Conservation (phyloP, 2,329 filamentous ascomycete species). For the Nothopassalora personata region DNA sequence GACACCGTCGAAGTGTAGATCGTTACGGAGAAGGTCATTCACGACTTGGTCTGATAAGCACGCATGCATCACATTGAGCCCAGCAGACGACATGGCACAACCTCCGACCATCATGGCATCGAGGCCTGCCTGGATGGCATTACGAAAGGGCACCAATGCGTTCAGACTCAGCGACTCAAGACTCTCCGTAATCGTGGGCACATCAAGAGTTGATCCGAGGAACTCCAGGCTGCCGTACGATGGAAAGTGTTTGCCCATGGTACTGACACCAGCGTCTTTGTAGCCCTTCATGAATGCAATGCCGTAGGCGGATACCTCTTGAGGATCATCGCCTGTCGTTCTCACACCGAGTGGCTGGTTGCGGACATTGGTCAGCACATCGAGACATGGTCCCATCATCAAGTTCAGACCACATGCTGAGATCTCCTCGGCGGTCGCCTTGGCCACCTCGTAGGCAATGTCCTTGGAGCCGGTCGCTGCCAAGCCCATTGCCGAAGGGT, state of each 20-base stretch:
- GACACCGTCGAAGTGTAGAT: constrained; percentile 84
- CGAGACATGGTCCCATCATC: constrained; percentile 87
- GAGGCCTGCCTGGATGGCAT: constrained; percentile 77
- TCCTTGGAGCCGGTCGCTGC: constrained; percentile 85
- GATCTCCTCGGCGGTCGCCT: constrained; percentile 88
- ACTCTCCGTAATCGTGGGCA: constrained; percentile 93
- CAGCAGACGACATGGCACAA: constrained; percentile 84
- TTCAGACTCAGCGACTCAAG: constrained; percentile 88
- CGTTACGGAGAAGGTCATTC: constrained; percentile 78
- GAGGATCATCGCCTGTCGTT: constrained; percentile 85
- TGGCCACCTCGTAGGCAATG: constrained; percentile 82
- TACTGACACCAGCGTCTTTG: constrained; percentile 81
- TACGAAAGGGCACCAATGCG: constrained; percentile 84
- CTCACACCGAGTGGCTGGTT: constrained; percentile 88
- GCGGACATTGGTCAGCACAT: constrained; percentile 87
- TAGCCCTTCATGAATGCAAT: constrained; percentile 89
- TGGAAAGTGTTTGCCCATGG: constrained; percentile 93
- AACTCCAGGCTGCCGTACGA: constrained; percentile 95
- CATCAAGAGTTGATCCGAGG: constrained; percentile 80
- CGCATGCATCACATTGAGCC: constrained; percentile 92
- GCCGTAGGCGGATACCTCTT: constrained; percentile 88
- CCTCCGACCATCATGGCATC: constrained; percentile 96
- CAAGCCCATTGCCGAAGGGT: constrained; percentile 93
- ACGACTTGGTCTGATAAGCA: constrained; percentile 91
- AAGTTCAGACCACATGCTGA: constrained; percentile 91